A percentile compares a stretch with the other conserved stretches of the same genome.
Evolutionary conservation across 768 basidiomycete genomes (phyloP).

Genomic region (Cubamyces lactineus): DNA sequence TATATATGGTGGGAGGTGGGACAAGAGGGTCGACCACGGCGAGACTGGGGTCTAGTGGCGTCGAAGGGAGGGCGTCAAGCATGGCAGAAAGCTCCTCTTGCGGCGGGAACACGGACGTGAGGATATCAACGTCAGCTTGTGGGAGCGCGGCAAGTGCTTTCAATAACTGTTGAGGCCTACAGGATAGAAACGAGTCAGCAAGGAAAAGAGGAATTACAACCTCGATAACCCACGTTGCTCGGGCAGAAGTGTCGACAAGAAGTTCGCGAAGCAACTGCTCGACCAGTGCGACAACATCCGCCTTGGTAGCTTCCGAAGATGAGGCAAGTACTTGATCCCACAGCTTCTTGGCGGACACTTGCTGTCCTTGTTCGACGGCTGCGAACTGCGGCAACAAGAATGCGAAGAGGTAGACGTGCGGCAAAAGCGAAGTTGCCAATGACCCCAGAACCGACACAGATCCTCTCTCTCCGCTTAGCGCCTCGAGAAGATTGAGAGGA

Average conservation of each 20-base stretch:
- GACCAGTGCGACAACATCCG: constrained; percentile 39
- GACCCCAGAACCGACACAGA: neutral
- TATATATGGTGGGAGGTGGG: constrained; percentile 43
- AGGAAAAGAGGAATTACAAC: too few relatives aligned
- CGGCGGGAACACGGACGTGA: constrained; percentile 58
- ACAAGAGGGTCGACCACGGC: constrained; percentile 64
- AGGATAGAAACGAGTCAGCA: neutral
- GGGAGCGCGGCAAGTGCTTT: constrained; percentile 32
- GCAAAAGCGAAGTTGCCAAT: constrained; percentile 36
- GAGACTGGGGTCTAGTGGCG: constrained; percentile 55
- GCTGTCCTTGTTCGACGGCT: constrained; percentile 24
- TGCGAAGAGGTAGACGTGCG: constrained; percentile 51
- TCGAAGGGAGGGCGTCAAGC: constrained; percentile 46
- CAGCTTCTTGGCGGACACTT: constrained; percentile 31
- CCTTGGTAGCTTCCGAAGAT: constrained; percentile 29
- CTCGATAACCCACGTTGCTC: constrained; percentile 35
- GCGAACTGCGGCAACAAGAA: constrained; percentile 48
- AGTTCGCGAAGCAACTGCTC: constrained; percentile 46
- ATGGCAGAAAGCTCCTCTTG: constrained; percentile 48
- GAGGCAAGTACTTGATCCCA: constrained; percentile 38
- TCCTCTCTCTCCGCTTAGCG: constrained; percentile 5
- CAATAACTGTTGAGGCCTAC: constrained; percentile 35
- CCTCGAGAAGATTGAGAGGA: constrained; percentile 40
- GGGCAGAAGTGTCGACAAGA: constrained; percentile 41
- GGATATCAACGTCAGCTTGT: constrained; percentile 43